phyloP scores from a whole-genome alignment of 164 flowering plant genomes.

The Sedum album region DNA sequence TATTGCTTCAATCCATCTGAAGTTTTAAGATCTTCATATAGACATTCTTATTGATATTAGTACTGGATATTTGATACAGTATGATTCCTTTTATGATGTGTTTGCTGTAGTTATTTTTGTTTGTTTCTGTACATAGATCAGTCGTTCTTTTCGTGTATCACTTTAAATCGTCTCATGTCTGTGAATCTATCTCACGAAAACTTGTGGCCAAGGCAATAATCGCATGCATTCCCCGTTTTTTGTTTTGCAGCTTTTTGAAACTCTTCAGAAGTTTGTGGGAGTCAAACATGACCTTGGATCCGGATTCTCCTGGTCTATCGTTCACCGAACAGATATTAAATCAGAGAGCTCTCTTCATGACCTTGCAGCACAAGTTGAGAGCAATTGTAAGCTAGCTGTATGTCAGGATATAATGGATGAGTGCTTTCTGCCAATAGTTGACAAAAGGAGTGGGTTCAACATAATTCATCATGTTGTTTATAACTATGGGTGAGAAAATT shows the following conservation, averaged over 20 bases:
- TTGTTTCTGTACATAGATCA: background rate
- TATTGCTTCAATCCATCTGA: background rate
- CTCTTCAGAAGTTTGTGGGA: constrained; percentile 65
- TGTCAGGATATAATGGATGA: constrained; percentile 85
- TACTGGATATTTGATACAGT: no score
- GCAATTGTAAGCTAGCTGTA: constrained; percentile 90
- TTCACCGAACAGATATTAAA: constrained; percentile 51
- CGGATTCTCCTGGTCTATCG: constrained; percentile 84
- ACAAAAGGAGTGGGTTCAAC: constrained; percentile 71
- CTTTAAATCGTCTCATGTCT: background rate
- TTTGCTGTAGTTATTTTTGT: background rate
- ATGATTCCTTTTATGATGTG: no score
- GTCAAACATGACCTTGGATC: constrained; percentile 76
- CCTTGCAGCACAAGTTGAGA: constrained; percentile 55
- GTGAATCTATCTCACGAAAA: background rate
- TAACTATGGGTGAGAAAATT: constrained; percentile 72
- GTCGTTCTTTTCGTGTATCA: background rate
- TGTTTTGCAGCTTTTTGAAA: constrained; percentile 51
- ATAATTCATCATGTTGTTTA: constrained; percentile 70
- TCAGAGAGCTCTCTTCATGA: constrained; percentile 31
- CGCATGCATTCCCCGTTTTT: constrained; percentile 2
- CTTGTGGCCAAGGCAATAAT: background rate
- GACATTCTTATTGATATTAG: no score
- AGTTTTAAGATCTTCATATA: background rate
- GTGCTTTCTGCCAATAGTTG: constrained; percentile 86